phyloP scores from a whole-genome alignment of 208 protist species.

The Trypanosoma melophagium region DNA sequence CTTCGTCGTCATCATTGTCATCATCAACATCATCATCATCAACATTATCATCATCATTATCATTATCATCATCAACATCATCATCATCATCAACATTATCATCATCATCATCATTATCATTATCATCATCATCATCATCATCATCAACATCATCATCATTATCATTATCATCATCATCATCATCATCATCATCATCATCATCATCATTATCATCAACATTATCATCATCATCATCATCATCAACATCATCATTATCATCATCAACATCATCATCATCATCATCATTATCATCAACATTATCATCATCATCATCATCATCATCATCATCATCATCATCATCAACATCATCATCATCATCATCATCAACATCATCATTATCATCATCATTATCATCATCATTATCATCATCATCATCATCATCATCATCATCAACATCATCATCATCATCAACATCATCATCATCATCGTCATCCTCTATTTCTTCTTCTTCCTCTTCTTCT shows the following conservation, averaged over 20 bases:
- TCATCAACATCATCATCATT: constrained; percentile 7
- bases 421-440: constrained; percentile 28
- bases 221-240: constrained; percentile 8
- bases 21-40: constrained; percentile 15
- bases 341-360: constrained; percentile 14
- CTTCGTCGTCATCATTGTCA: not conserved
- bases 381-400: constrained; percentile 14
- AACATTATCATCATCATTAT: constrained; percentile 13
- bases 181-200: constrained; percentile 16
- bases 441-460: constrained; percentile 28
- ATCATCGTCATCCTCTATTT: constrained; percentile 13
- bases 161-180: constrained; percentile 10
- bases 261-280: constrained; percentile 15
- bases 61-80: constrained; percentile 7
- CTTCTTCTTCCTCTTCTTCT: constrained; percentile 24
- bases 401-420: constrained; percentile 5
- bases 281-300: constrained; percentile 11
- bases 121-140: constrained; percentile 8
- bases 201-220: constrained; percentile 12
- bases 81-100: constrained; percentile 6
- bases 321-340: constrained; percentile 20
- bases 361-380: not conserved
- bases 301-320: constrained; percentile 18
- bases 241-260: constrained; percentile 7
- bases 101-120: constrained; percentile 2